phyloP scores from a whole-genome alignment of 2,329 filamentous ascomycete genomes.

The Exophiala sideris region DNA sequence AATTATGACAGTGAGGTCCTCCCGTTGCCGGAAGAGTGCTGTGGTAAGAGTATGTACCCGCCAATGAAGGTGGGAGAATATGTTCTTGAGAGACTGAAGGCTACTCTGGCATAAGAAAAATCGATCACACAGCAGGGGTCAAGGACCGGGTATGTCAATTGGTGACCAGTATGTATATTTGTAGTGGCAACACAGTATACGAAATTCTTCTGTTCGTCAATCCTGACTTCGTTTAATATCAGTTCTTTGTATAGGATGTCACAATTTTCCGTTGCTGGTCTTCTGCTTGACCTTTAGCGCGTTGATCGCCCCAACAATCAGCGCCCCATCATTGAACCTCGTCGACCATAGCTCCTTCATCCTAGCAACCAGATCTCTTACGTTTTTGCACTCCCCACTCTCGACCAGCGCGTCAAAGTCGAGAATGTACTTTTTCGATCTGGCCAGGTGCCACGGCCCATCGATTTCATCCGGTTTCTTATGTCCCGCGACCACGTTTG shows the following conservation, averaged over 20 bases:
- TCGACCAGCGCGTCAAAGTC: slow-evolving; percentile 18
- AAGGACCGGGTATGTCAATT: too few species aligned
- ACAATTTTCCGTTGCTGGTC: slow-evolving; percentile 6
- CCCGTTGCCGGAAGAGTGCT: slow-evolving; percentile 34
- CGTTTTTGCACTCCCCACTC: slow-evolving; percentile 59
- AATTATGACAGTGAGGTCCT: slow-evolving; percentile 23
- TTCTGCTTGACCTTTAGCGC: slow-evolving; percentile 62
- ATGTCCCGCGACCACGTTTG: slow-evolving; percentile 35
- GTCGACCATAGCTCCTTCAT: slow-evolving; percentile 36
- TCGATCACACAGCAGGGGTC: too few species aligned
- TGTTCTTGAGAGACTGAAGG: slow-evolving; percentile 28
- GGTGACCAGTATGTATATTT: too few species aligned
- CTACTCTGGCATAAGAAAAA: slow-evolving; percentile 8
- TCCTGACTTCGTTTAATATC: too few species aligned
- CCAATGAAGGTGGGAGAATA: slow-evolving; percentile 29
- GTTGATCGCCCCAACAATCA: slow-evolving; percentile 2
- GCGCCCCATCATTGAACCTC: slow-evolving; percentile 10
- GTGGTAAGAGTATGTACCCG: slow-evolving; percentile 21
- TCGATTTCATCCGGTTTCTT: slow-evolving; percentile 29
- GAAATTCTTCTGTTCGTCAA: too few species aligned
- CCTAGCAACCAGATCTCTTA: slow-evolving; percentile 54
- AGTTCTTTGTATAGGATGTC: background rate
- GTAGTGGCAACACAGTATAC: too few species aligned
- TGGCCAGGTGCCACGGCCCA: slow-evolving; percentile 31
- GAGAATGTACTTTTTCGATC: slow-evolving; percentile 32